Percentiles rank a stretch among this genome's conserved stretches.
These are phyloP conservation scores for Beauveria medogensis DNA, from an alignment of 2,329 filamentous ascomycete genomes.

Conservation along the genomic window DNA sequence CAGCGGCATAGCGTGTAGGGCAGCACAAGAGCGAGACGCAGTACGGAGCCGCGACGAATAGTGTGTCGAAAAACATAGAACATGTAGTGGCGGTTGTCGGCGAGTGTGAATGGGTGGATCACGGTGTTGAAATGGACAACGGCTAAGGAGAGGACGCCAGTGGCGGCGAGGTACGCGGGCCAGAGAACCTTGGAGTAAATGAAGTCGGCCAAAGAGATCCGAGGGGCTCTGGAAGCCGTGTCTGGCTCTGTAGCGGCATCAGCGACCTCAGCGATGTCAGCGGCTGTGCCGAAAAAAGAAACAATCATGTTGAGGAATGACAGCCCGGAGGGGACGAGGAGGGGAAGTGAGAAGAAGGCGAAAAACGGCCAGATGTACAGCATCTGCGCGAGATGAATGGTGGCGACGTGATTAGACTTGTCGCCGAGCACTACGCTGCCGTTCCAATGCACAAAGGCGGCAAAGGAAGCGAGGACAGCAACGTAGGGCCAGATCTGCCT, in stretches of 20 bases:
- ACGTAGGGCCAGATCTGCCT: constrained; percentile 51
- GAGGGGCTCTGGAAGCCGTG: background rate
- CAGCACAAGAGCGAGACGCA: constrained; percentile 60
- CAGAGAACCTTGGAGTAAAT: constrained; percentile 29
- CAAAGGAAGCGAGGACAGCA: constrained; percentile 58
- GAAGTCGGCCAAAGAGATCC: constrained; percentile 12
- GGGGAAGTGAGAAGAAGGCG: constrained; percentile 78
- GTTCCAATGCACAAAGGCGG: constrained; percentile 74
- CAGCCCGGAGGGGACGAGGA: constrained; percentile 51
- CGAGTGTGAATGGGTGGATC: constrained; percentile 89
- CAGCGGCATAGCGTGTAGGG: constrained; percentile 66
- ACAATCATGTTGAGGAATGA: constrained; percentile 21
- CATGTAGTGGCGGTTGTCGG: constrained; percentile 94
- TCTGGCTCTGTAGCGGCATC: background rate
- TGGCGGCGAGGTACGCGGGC: constrained; percentile 26
- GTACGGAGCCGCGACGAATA: constrained; percentile 54
- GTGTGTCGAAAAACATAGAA: constrained; percentile 91
- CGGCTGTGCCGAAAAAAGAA: background rate
- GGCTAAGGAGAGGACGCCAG: constrained; percentile 29
- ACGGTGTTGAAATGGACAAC: constrained; percentile 79
- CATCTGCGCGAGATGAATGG: constrained; percentile 83
- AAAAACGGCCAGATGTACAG: constrained; percentile 92
- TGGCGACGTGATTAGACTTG: constrained; percentile 88
- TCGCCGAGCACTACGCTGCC: constrained; percentile 88
- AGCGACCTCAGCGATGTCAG: background rate